Evolutionary conservation across 1,139 yeast species (phyloP).

Genomic region (Diutina ranongensis): DNA sequence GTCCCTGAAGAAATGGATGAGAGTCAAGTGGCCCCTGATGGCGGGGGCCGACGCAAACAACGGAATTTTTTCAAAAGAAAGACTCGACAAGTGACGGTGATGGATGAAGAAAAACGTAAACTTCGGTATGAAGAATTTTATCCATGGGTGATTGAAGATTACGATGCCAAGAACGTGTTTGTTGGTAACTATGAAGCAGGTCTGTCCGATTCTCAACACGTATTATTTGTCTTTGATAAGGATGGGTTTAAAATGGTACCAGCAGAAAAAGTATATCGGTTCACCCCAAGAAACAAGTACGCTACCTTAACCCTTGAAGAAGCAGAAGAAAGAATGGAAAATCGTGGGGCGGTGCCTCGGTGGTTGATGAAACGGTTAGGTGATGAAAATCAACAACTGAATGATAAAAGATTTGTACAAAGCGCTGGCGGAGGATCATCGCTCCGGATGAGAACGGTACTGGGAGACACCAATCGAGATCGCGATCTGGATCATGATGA

Average conservation of each 20-base stretch:
- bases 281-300: constrained; percentile 87
- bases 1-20: constrained; percentile 25
- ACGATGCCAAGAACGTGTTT: constrained; percentile 87
- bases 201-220: constrained; percentile 70
- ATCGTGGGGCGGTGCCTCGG: constrained; percentile 68
- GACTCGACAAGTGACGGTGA: constrained; percentile 71
- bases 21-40: constrained; percentile 85
- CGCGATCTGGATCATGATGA: constrained; percentile 83
- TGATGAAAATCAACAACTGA: constrained; percentile 38
- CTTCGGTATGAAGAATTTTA: constrained; percentile 89
- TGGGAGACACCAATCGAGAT: constrained; percentile 35
- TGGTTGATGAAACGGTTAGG: constrained; percentile 94
- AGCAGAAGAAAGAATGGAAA: constrained; percentile 92
- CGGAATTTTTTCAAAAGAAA: constrained; percentile 60
- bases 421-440: background rate
- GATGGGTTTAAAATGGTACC: constrained; percentile 93
- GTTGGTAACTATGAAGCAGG: constrained; percentile 97
- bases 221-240: constrained; percentile 71
- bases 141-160: constrained; percentile 98
- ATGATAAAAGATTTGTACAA: constrained; percentile 31
- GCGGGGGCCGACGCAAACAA: constrained; percentile 69
- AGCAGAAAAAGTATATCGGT: constrained; percentile 84
- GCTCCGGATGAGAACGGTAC: constrained; percentile 40
- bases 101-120: constrained; percentile 72
- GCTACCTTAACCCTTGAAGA: constrained; percentile 92